Percentiles rank a stretch among this genome's conserved stretches.
phyloP scores from a whole-genome alignment of 176 grass and related monocot genomes.

The Zea mays region Zm-B73-REFERENCE-NAM-5.0 NC_050099.1:235527001-235527500 shows the following conservation, averaged over 20 bases:
- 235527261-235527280: slow-evolving; percentile 7
- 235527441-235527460: neutral
- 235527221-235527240: slow-evolving; percentile 99
- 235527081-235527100: slow-evolving; percentile 24
- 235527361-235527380: neutral
- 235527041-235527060: slow-evolving; percentile 1
- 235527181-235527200: slow-evolving; percentile 81
- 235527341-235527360: slow-evolving; percentile 6
- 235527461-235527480: neutral
- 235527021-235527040: slow-evolving; percentile 1
- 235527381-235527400: slow-evolving; percentile 27
- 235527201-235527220: slow-evolving; percentile 91
- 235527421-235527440: neutral
- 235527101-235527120: slow-evolving; percentile 38
- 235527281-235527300: neutral
- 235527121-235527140: slow-evolving; percentile 71
- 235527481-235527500: slow-evolving; percentile 40
- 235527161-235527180: slow-evolving; percentile 88
- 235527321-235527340: neutral
- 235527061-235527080: neutral
- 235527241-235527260: slow-evolving; percentile 96
- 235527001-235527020: neutral
- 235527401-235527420: neutral
- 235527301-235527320: slow-evolving; percentile 29
- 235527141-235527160: slow-evolving; percentile 94